These are phyloP conservation scores for Fusarium bulbicola DNA, from an alignment of 2,329 filamentous ascomycete genomes.

Conservation along the genomic window DNA sequence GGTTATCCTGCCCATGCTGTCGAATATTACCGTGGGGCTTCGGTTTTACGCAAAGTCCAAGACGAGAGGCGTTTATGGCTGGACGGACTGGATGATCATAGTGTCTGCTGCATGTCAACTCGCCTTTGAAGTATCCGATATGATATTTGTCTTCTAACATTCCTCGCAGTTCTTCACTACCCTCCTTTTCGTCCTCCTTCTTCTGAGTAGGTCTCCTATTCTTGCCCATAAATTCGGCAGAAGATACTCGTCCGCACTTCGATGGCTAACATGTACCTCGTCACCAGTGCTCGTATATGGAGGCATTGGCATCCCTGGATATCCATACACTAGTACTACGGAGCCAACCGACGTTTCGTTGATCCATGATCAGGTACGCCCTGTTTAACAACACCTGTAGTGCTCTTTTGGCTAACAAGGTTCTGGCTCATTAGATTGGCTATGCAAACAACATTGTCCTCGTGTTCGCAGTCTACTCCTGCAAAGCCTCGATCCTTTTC, in stretches of 20 bases:
- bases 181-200: background rate
- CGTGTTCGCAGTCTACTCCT: background rate
- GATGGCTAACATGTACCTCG: background rate
- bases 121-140: rapidly evolving
- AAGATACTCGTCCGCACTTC: rapidly evolving
- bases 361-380: background rate
- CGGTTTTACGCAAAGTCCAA: conserved; percentile 13
- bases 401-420: rapidly evolving
- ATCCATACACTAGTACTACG: conserved; percentile 10
- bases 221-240: rapidly evolving
- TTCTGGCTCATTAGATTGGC: background rate
- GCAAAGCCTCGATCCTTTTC: conserved; percentile 11
- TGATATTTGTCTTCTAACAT: background rate
- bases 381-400: rapidly evolving
- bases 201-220: background rate
- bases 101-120: background rate
- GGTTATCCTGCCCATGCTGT: background rate
- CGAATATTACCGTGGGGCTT: background rate
- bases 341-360: conserved; percentile 6
- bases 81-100: conserved; percentile 17
- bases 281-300: background rate
- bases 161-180: background rate
- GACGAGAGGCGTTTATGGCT: conserved; percentile 3
- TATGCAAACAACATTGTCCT: conserved; percentile 2
- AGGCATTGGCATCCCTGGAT: conserved; percentile 5